These are phyloP conservation scores for Thelonectria discophora DNA, from an alignment of 2,329 filamentous ascomycete species.

Conservation along the genomic window DNA sequence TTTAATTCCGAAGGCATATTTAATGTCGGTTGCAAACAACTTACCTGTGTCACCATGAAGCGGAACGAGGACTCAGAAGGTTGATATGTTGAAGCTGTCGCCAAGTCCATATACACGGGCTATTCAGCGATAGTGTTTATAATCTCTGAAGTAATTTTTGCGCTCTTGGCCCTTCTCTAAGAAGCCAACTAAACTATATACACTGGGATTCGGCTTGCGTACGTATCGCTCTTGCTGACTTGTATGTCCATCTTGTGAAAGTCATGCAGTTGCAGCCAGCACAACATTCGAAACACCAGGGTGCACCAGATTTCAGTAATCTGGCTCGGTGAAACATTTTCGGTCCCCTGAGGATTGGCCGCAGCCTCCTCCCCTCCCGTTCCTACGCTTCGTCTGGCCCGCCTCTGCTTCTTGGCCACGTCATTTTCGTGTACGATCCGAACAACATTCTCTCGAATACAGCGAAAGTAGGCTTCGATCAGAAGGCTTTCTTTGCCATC, in stretches of 20 bases:
- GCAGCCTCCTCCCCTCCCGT: background rate
- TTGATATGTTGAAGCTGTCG: too few relatives aligned
- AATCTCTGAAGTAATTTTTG: too few relatives aligned
- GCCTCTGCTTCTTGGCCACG: conserved; percentile 20
- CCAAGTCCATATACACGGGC: too few relatives aligned
- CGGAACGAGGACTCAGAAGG: too few relatives aligned
- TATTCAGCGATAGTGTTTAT: too few relatives aligned
- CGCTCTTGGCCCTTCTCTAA: background rate
- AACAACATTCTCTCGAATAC: conserved; percentile 25
- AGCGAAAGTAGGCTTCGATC: conserved; percentile 29
- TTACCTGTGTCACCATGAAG: too few relatives aligned
- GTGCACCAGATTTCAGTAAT: conserved; percentile 44
- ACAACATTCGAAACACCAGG: conserved; percentile 51
- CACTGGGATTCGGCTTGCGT: conserved; percentile 47
- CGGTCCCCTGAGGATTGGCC: background rate
- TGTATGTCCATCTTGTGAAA: conserved; percentile 49
- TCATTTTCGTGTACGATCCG: conserved; percentile 9
- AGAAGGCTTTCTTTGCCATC: conserved; percentile 27
- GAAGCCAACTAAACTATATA: conserved; percentile 39
- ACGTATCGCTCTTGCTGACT: conserved; percentile 46
- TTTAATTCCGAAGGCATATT: too few relatives aligned
- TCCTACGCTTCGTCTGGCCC: conserved; percentile 1
- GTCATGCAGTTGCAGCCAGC: conserved; percentile 50
- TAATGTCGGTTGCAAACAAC: too few relatives aligned
- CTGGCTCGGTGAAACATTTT: background rate